phyloP scores from a whole-genome alignment of 192 early-diverging fungal genomes.

The Coemansia sp. region DNA sequence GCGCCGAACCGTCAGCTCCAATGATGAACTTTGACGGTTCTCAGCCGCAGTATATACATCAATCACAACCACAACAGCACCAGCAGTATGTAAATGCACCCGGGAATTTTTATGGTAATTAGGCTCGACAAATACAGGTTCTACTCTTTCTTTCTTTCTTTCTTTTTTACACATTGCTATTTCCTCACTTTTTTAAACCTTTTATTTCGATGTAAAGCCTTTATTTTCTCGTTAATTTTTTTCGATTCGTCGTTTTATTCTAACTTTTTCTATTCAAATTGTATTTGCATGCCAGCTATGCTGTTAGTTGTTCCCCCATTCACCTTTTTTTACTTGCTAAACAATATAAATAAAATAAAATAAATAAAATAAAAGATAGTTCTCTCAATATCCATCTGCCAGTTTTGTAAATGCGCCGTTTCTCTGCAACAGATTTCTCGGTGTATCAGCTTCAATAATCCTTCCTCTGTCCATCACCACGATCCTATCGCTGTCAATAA shows the following conservation, averaged over 20 bases:
- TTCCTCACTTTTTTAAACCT: not conserved
- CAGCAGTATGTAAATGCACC: slow-evolving; percentile 47
- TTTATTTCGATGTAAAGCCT: not conserved
- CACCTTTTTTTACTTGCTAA: not conserved
- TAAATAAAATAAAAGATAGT: no score
- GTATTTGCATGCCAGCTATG: no score
- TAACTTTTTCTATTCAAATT: no score
- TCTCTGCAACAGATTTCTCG: not conserved
- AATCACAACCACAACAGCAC: slow-evolving; percentile 9
- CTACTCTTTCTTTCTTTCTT: not conserved
- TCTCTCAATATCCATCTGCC: not conserved
- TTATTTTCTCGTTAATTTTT: no score
- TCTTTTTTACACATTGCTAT: not conserved
- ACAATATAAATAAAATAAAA: no score
- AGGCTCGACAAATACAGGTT: slow-evolving; percentile 7
- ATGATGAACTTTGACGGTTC: slow-evolving; percentile 15
- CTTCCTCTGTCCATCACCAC: slow-evolving; percentile 60
- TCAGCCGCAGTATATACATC: slow-evolving; percentile 17
- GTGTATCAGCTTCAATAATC: slow-evolving; percentile 7
- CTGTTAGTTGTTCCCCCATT: no score
- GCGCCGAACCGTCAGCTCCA: slow-evolving; percentile 25
- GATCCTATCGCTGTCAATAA: slow-evolving; percentile 65
- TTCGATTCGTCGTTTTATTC: no score
- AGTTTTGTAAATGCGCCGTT: not conserved
- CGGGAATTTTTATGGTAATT: slow-evolving; percentile 29